phyloP scores from a whole-genome alignment of 2,329 filamentous ascomycete species.

The Clathrospora elynae region DNA sequence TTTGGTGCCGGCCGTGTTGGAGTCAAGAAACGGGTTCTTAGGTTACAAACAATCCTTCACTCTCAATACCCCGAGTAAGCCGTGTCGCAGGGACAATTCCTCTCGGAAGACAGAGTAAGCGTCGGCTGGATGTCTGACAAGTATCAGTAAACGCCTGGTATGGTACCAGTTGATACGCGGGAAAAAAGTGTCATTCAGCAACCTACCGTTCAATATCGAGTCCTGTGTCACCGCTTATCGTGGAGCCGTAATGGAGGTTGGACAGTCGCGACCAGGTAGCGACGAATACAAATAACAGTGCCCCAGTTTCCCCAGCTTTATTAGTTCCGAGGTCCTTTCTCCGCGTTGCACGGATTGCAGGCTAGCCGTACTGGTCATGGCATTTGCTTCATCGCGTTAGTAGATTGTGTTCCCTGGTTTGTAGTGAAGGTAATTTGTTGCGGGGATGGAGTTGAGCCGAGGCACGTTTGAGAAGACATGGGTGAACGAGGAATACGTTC shows the following conservation, averaged over 20 bases:
- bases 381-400: constrained; percentile 8
- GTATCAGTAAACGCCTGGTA: neutral
- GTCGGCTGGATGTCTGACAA: neutral
- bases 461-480: neutral
- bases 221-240: neutral
- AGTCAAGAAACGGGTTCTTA: neutral
- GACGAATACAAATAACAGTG: neutral
- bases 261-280: neutral
- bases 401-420: neutral
- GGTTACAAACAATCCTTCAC: no score
- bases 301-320: neutral
- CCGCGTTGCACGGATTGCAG: neutral
- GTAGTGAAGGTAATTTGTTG: neutral
- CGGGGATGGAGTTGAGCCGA: constrained; percentile 5
- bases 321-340: neutral
- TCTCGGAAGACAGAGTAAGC: neutral
- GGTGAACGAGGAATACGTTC: constrained; percentile 1
- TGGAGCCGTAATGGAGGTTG: neutral
- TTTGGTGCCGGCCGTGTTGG: neutral
- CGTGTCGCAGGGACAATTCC: neutral
- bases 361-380: neutral
- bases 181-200: no score
- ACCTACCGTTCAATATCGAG: neutral
- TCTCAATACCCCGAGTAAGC: no score
- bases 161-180: neutral